phyloP scores from a whole-genome alignment of 192 early-diverging fungal species.

The Chytriomyces sp. region DNA sequence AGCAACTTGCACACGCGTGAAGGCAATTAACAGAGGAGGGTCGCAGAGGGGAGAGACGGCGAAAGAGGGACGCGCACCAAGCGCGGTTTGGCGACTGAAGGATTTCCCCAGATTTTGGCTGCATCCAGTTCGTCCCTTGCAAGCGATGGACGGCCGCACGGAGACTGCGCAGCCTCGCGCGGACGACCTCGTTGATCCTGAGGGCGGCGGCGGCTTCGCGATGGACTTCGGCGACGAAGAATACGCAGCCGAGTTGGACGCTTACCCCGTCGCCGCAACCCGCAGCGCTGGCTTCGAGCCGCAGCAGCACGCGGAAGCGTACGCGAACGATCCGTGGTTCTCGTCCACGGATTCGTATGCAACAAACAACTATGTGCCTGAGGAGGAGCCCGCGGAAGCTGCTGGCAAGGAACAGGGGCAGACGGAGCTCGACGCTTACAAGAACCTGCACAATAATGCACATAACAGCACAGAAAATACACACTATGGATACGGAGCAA shows the following conservation, averaged over 20 bases:
- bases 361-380: not conserved
- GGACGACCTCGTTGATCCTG: not conserved
- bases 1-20: no score
- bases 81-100: no score
- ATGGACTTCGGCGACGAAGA: constrained; percentile 22
- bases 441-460: not conserved
- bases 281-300: not conserved
- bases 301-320: not conserved
- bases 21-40: no score
- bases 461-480: not conserved
- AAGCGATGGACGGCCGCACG: no score
- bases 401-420: not conserved
- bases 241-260: not conserved
- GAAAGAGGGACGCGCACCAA: no score
- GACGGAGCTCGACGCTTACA: not conserved
- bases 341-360: not conserved
- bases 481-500: not conserved
- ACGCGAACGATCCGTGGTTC: constrained; percentile 16
- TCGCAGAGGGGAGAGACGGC: no score
- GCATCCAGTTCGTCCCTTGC: no score
- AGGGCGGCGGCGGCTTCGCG: constrained; percentile 15
- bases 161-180: no score
- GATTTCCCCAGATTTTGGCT: no score
- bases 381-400: no score
- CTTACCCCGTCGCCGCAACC: not conserved